Base-by-base conservation (phyloP, 75 land plant species). In the Picea sitchensis region DNA sequence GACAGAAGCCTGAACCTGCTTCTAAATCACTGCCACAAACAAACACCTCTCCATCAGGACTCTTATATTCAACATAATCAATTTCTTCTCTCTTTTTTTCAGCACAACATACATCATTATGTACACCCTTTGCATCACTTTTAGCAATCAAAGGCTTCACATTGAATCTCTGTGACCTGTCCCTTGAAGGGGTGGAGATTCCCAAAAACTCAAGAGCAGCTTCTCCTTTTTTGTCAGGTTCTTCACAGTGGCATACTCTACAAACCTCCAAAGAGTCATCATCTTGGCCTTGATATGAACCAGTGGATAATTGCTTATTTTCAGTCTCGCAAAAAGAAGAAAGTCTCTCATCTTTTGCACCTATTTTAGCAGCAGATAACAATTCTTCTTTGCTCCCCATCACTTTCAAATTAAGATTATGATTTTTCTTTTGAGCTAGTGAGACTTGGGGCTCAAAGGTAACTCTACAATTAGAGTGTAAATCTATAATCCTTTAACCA, bases 231-330 rank as follows among this genome's bases (percentile, higher is more conserved):
- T 32, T 76, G 68, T 92, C 94, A 73, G 92, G 88, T 83, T 92
- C 92, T 54, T 73, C 67, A 81, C 94, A 90, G 30, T 90, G 90
- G 81, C 94, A 92, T 12, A 92, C 94, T 23, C 94, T 85, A 75
- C 94, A 92, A 74, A 82, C 79, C 11, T 82, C 69, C 54, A 82
- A 32, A 60, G 77, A 77, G 18, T 61, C 61, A 15, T 82, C 84
- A 9, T 84, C 88, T 26, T 61, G 54, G 38, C 15, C 79, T 34
- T 61, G 44, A 63, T 77, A 30, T 34, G 79, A 77, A 77, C 51
- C 12, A 36, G 38, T 32, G 8, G 71, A 38, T 36, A 62, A n/a
- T 15, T 36, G 71, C 26, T 67, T 6, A 11, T 77, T 65, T 65
- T 77, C 79, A 63, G 31, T 21, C 51, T 62, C 79, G n/a, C 64